Base-by-base conservation (phyloP, 306 rosid species). In the Quercus cerris region DNA sequence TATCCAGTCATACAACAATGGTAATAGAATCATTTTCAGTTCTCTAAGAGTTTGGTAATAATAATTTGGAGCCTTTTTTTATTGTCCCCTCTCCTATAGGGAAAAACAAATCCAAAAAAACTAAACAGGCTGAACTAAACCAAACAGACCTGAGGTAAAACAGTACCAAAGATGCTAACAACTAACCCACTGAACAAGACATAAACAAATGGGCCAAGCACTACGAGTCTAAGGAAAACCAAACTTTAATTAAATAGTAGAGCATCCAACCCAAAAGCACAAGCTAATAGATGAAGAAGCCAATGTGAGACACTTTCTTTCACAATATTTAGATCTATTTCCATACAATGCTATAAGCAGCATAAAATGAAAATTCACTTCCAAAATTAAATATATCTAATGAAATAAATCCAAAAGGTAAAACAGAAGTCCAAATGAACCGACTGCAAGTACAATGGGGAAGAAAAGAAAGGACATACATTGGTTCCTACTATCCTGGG, bases 401-500 rank as follows among this genome's bases (percentile, higher is more conserved):
- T 23, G 27, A 23, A 59, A 59, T 2, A 22, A 59, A 23, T 22
- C 27, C 31, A 22, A 59, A 59, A 59, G 17, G 30, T 22, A 3
- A 7, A 22, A 59, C 13, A 59, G 66, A 20, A 22, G 30, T 13
- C 69, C 35, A 27, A 62, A 25, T 25, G 19, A 62, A 22, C 30
- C 14, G 7, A 23, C 5, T 59, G 33, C 30, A 23, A 59, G 30
- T 59, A 59, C 66, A 35, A 33, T 14, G 51, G 28, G 3, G n/a
- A 68, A 46, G n/a, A 35, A 33, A 68, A 35, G 8, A 31, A 67
- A 69, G 25, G 58, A 62, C 54, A 74, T 84, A 81, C 95, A 86
- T 77, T 56, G 80, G 76, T 87, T 91, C 62, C 84, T 82, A 73
- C 90, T 84, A 71, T 87, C 86, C 69, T 75, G 70, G 49, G 97